Evolutionary conservation across 345 rosid species (phyloP), one percentile per base, ranked within the genome.

Genomic region (Zanthoxylum bungeanum): DNA sequence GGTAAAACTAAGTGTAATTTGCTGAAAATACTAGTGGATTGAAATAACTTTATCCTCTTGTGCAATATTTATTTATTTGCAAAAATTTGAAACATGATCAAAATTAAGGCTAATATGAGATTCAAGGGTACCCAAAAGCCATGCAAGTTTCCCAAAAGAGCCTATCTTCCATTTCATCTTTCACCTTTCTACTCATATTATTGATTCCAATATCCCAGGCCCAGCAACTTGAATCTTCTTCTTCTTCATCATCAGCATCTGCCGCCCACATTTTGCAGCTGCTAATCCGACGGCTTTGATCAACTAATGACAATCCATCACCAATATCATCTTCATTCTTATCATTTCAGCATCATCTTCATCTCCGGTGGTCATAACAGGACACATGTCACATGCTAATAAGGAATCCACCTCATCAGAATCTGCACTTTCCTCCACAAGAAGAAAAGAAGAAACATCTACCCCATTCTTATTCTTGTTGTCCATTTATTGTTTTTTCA

Each of bases 141-240:
- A 88, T 73, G 77, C 92, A 88, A 50, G 88, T 81, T 62, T 88
- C 88, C 92, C 92, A 88, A 44, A 88, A 88, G 56, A 79, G 78
- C 16, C 79, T 74, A 49, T 88, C 92, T 69, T 85, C 88, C 87
- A 88, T 84, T 12, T 79, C 76, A 70, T 85, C 87, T 70, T 76
- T 71, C 8, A 55, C 73, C 55, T 81, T 81, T 67, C 72, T 83
- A 16, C 80, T 81, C 14, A 56, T 12, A 22, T 40, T 22, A 4
- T 68, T 46, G 19, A 60, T 8, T 33, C 70, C 75, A 10, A 14
- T 4, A 14, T 30, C 39, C 44, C 60, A 12, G 65, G n/a, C n/a
- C n/a, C n/a, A n/a, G n/a, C n/a, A n/a, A n/a, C 56, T 75, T 1
- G 69, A 60, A 51, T 70, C 70, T 69, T 65, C 86, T 64, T 73